Base-by-base conservation (phyloP, 345 rosid species). In the Arabidopsis arenosa region DNA sequence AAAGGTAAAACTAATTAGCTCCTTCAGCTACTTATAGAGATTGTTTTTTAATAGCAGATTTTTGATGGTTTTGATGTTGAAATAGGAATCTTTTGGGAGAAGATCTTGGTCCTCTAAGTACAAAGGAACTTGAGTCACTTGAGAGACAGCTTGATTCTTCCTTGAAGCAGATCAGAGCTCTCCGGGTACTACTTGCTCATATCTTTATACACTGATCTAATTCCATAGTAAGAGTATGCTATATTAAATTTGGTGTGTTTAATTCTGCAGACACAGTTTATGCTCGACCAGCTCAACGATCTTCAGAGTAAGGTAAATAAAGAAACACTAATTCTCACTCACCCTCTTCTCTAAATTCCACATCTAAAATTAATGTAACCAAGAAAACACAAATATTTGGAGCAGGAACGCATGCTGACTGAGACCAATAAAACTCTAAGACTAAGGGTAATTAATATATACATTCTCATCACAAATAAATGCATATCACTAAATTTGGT, bases 131-230 rank as follows among this genome's bases (percentile, higher is more conserved):
- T 59, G 98, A 93, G 80, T 84, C 96, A 5, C 93, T 94, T 17
- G 98, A 94, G 79, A 91, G 92, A 85, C 98, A 94, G 82, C 95
- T 94, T 17, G 98, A 94, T 81, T 78, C 88, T 75, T 94, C 97
- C 15, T 53, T 94, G 85, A 94, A 88, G 85, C 97, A 88, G 81
- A 94, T 91, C 73, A 80, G 96, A 83, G 93, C 91, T 66, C 91
- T 90, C 6, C 61, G 95, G 84, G 98, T 93, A 91, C 14, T 70
- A 18, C n/a, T 26, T 68, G 1, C 40, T 17, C 9, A 65, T 61
- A 18, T 59, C 7, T 36, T 28, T 28, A 28, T 28, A 28, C 32
- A 28, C 32, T 28, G 4, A 28, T 28, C 32, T 28, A 28, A 3
- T 28, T 28, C 32, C 32, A 28, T 3, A 28, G 32, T 28, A 28